Base-by-base conservation (phyloP, 768 basidiomycete genomes). In the Candolleomyces efflorescens region DNA sequence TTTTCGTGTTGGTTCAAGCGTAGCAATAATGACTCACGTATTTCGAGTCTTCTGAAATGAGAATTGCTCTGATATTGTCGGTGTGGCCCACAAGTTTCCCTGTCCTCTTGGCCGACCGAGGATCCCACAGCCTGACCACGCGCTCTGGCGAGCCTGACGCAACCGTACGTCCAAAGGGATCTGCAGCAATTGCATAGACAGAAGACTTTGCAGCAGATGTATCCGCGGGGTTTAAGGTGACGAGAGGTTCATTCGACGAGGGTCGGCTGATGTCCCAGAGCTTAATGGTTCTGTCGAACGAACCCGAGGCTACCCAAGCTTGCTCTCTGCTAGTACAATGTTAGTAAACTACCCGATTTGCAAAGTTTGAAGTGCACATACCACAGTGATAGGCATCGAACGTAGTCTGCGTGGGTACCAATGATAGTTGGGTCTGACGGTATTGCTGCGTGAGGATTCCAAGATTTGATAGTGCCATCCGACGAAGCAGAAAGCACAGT, bases 401-500 rank as follows among this genome's bases (percentile, higher is more conserved):
- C 92, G 64, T 94, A 96, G 73, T 95, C 93, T n/a, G 72, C 71
- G 65, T 95, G 93, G 2, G 79, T 78, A 11, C 93, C 93, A 44
- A 94, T 74, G 12, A 81, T 75, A 1, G 78, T 73, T 2, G 94
- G 91, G 50, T 89, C 85, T 5, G 81, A 71, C 7, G 81, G 73
- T 17, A 77, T 67, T 12, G 75, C 62, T 0, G 83, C 76, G 67
- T 98, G 94, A 0, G 96, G 96, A 54, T 80, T 86, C 96, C 97
- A 98, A 0, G 93, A 85, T 66, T 94, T 90, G 63, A 99, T 78
- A 12, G 94, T 93, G 17, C 95, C 94, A 67, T 98, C 96, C 2
- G 95, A 96, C 0, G 97, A 98, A 0, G 92, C 94, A 56, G 95
- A 93, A 41, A 98, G 81, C 46, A 98, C 91, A 3, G 90, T 97